A percentile compares a stretch with the other conserved stretches of the same genome.
Conservation (phyloP, 2,329 filamentous ascomycete genomes). For the Fusarium abutilonis region DNA sequence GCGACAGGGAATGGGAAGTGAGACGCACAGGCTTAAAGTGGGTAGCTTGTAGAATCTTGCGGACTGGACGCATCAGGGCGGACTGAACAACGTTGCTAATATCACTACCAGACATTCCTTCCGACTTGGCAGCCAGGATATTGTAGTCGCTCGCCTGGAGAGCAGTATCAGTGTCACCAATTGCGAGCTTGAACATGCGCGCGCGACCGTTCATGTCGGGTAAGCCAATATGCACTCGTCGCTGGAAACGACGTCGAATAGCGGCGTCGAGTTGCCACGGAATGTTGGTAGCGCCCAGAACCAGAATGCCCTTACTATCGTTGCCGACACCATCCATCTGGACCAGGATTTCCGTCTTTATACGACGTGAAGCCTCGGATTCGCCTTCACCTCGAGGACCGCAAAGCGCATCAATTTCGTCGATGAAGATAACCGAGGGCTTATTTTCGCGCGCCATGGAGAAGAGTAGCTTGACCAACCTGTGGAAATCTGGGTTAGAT, state of each 20-base stretch:
- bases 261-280: slow-evolving; percentile 98
- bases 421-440: slow-evolving; percentile 98
- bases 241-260: slow-evolving; percentile 94
- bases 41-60: slow-evolving; percentile 96
- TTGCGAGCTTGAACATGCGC: slow-evolving; percentile 93
- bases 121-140: slow-evolving; percentile 80
- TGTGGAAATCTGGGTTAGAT: slow-evolving; percentile 51
- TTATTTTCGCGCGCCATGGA: slow-evolving; percentile 98
- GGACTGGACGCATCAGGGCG: slow-evolving; percentile 95
- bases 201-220: slow-evolving; percentile 88
- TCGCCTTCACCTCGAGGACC: slow-evolving; percentile 93
- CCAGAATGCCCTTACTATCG: slow-evolving; percentile 91
- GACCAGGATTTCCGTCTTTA: slow-evolving; percentile 97
- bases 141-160: slow-evolving; percentile 81
- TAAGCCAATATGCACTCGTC: slow-evolving; percentile 93
- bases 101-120: slow-evolving; percentile 96
- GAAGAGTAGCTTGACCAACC: slow-evolving; percentile 95
- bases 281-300: slow-evolving; percentile 96
- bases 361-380: slow-evolving; percentile 94
- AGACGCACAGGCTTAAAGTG: slow-evolving; percentile 89
- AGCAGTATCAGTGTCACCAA: slow-evolving; percentile 92
- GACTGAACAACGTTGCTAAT: slow-evolving; percentile 96
- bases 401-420: slow-evolving; percentile 96
- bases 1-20: fast-evolving
- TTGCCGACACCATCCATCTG: slow-evolving; percentile 99